These are phyloP conservation scores for Neobulgaria alba DNA, from an alignment of 2,329 filamentous ascomycete species.

Conservation along the genomic window DNA sequence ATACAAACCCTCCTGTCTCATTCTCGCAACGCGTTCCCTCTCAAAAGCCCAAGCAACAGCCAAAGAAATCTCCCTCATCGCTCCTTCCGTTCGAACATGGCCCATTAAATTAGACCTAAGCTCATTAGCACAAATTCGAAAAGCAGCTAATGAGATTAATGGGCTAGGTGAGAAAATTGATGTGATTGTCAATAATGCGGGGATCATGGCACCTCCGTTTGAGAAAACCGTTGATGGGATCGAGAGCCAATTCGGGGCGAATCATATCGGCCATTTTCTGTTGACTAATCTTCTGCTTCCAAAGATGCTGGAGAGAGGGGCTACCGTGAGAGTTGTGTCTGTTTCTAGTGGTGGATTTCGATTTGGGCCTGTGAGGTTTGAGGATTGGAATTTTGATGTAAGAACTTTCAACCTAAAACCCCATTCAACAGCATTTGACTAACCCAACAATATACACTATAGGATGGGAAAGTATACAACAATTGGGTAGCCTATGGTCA, in stretches of 20 bases:
- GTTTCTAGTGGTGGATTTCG: conserved; percentile 32
- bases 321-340: conserved; percentile 26
- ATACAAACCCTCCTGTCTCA: conserved; percentile 10
- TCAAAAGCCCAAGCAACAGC: conserved; percentile 11
- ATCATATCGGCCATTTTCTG: conserved; percentile 46
- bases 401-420: conserved; percentile 5
- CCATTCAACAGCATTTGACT: neutral
- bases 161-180: conserved; percentile 29
- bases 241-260: conserved; percentile 44
- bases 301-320: conserved; percentile 14
- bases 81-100: conserved; percentile 1
- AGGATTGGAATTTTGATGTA: conserved; percentile 33
- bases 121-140: conserved; percentile 33
- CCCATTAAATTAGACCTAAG: conserved; percentile 28
- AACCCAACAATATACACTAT: neutral
- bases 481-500: conserved; percentile 33
- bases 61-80: conserved; percentile 3
- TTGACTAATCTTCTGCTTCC: conserved; percentile 39
- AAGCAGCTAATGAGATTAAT: conserved; percentile 31
- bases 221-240: conserved; percentile 35
- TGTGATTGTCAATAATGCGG: conserved; percentile 35
- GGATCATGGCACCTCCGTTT: conserved; percentile 17
- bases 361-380: conserved; percentile 28
- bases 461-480: conserved; percentile 14
- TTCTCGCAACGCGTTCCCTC: conserved; percentile 11